Conservation (phyloP, 139 green algal species). For the Raphidocelis subcapitata region DNA sequence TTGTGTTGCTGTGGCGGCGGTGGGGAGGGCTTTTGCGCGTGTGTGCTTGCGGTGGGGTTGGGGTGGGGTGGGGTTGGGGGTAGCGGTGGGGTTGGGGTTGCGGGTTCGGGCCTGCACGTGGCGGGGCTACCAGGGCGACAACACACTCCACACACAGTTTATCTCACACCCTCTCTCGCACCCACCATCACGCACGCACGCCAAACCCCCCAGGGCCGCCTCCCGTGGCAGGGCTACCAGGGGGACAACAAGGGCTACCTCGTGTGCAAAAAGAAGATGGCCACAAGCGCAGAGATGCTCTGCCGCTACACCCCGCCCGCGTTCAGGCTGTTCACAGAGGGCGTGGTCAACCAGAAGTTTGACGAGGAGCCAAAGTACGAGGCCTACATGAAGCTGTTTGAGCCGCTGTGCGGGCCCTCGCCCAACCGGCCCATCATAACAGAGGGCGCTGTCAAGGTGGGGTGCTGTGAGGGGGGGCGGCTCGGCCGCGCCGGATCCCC, state of each 20-base stretch:
- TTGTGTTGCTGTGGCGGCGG: slow-evolving; percentile 85
- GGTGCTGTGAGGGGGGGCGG: neutral
- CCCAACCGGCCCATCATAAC: slow-evolving; percentile 82
- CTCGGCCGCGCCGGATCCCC: neutral
- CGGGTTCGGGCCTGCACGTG: no score
- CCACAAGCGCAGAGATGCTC: slow-evolving; percentile 91
- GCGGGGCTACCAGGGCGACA: no score
- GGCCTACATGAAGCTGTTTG: slow-evolving; percentile 89
- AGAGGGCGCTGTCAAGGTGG: slow-evolving; percentile 54
- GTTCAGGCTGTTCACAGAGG: slow-evolving; percentile 79
- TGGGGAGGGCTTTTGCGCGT: no score
- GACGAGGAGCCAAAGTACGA: slow-evolving; percentile 87
- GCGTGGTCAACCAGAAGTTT: slow-evolving; percentile 98
- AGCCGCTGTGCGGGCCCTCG: slow-evolving; percentile 85
- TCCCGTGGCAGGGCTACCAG: slow-evolving; percentile 94
- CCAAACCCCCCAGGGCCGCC: slow-evolving; percentile 27
- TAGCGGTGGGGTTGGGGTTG: no score
- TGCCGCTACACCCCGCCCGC: slow-evolving; percentile 93
- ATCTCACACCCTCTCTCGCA: no score
- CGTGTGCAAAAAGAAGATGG: slow-evolving; percentile 99
- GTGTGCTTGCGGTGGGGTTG: no score
- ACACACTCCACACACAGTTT: no score
- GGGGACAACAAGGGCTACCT: slow-evolving; percentile 99
- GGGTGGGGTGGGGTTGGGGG: no score
- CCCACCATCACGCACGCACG: no score